These are phyloP conservation scores for Cadophora luteo-olivacea DNA, from an alignment of 2,329 filamentous ascomycete genomes.

Conservation along the genomic window DNA sequence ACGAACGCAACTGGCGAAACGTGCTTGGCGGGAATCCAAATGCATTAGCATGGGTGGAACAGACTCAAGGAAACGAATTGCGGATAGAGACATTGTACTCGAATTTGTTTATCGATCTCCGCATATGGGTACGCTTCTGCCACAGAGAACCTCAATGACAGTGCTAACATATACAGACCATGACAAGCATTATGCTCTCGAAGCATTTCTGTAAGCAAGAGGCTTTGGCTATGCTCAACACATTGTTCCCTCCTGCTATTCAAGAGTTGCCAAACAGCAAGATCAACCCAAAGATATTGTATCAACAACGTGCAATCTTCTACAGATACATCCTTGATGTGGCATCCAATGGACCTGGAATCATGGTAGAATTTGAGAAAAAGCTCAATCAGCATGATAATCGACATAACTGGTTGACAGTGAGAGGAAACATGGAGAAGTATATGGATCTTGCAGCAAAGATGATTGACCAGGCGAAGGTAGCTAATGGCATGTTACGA, in stretches of 20 bases:
- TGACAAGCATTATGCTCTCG: conserved; percentile 32
- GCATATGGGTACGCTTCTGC: conserved; percentile 40
- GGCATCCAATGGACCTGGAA: conserved; percentile 26
- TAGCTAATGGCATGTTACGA: conserved; percentile 27
- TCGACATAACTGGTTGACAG: conserved; percentile 34
- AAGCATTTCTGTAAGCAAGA: conserved; percentile 24
- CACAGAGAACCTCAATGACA: neutral
- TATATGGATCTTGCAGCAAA: conserved; percentile 36
- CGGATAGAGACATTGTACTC: conserved; percentile 36
- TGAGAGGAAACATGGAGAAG: conserved; percentile 28
- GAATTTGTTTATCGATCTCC: conserved; percentile 35
- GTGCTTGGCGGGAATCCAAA: conserved; percentile 31
- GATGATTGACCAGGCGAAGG: conserved; percentile 39
- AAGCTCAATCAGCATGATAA: conserved; percentile 21
- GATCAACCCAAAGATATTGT: conserved; percentile 30
- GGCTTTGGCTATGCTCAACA: conserved; percentile 41
- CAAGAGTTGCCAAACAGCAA: conserved; percentile 36
- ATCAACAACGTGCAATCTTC: conserved; percentile 36
- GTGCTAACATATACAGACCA: conserved; percentile 21
- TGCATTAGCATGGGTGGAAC: conserved; percentile 37
- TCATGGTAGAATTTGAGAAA: conserved; percentile 31
- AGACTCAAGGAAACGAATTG: conserved; percentile 34
- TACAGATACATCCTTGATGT: conserved; percentile 35
- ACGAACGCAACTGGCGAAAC: conserved; percentile 35
- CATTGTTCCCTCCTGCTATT: conserved; percentile 40